phyloP scores from a whole-genome alignment of 345 rosid genomes.

The Limnanthes douglasii region DNA sequence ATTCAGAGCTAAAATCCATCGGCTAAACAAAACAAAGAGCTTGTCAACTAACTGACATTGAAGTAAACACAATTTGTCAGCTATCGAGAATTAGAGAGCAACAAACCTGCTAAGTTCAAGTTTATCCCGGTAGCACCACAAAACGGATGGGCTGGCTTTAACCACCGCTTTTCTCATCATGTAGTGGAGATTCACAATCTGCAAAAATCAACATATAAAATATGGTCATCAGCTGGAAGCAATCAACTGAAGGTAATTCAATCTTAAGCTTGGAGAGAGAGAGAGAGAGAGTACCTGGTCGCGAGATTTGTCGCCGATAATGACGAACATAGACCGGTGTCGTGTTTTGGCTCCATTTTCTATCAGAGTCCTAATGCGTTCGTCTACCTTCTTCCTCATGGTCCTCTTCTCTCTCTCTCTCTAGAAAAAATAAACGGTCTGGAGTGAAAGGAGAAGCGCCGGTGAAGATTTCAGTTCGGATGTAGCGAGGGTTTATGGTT shows the following conservation, averaged over 20 bases:
- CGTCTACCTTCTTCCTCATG: slow-evolving; percentile 99
- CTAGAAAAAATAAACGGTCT: too few species aligned
- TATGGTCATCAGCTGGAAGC: too few species aligned
- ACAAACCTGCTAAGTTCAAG: slow-evolving; percentile 93
- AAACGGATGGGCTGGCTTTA: slow-evolving; percentile 54
- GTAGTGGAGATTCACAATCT: slow-evolving; percentile 89
- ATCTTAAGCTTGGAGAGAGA: not conserved
- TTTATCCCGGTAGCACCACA: slow-evolving; percentile 93
- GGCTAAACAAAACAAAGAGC: too few species aligned
- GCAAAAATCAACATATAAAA: slow-evolving; percentile 7
- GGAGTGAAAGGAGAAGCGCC: too few species aligned
- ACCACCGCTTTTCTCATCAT: slow-evolving; percentile 66
- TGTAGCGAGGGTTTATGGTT: too few species aligned
- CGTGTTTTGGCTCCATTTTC: slow-evolving; percentile 78
- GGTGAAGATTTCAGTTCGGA: too few species aligned
- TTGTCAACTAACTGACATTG: too few species aligned
- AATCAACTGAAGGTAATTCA: not conserved
- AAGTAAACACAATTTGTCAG: too few species aligned
- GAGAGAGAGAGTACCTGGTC: slow-evolving; percentile 90
- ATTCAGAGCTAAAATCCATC: too few species aligned
- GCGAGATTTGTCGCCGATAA: slow-evolving; percentile 92
- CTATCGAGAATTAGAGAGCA: too few species aligned
- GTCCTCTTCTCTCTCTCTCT: too few species aligned
- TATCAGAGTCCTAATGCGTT: slow-evolving; percentile 75
- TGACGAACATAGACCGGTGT: slow-evolving; percentile 84